These are phyloP conservation scores for Tuber umbilicatum DNA, from an alignment of 495 filamentous ascomycete genomes.

Conservation along the genomic window DNA sequence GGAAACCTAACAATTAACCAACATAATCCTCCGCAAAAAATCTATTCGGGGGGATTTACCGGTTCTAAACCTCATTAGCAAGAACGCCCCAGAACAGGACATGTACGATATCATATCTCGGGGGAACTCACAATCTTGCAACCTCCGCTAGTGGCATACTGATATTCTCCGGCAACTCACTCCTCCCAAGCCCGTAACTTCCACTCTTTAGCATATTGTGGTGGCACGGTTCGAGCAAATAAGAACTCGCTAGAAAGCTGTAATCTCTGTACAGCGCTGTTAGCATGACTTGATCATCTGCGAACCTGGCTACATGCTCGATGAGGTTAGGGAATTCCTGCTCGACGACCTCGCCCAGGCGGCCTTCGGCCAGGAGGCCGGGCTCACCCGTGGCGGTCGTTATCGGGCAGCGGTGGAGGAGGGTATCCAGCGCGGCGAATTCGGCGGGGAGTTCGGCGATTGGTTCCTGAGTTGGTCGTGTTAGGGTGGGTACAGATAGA, in stretches of 20 bases:
- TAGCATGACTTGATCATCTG: slow-evolving; percentile 61
- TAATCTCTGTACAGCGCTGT: slow-evolving; percentile 86
- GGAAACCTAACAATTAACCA: slow-evolving; percentile 54
- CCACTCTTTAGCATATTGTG: slow-evolving; percentile 54
- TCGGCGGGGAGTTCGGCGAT: slow-evolving; percentile 56
- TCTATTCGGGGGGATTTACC: slow-evolving; percentile 8
- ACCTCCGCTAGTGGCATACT: slow-evolving; percentile 68
- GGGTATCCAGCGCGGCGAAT: slow-evolving; percentile 61
- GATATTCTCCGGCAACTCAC: slow-evolving; percentile 61
- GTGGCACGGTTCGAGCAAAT: slow-evolving; percentile 92
- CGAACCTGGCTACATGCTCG: slow-evolving; percentile 60
- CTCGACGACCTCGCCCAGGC: slow-evolving; percentile 62
- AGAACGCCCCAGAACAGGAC: background rate
- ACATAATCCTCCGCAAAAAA: slow-evolving; percentile 1
- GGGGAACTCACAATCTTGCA: slow-evolving; percentile 64
- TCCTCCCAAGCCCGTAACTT: slow-evolving; percentile 69
- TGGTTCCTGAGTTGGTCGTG: slow-evolving; percentile 48
- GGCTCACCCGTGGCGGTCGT: slow-evolving; percentile 60
- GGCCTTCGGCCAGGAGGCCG: slow-evolving; percentile 66
- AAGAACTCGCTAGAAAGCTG: slow-evolving; percentile 78
- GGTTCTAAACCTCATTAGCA: slow-evolving; percentile 1
- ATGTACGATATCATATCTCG: background rate
- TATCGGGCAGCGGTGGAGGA: slow-evolving; percentile 70
- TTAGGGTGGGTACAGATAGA: slow-evolving; percentile 44
- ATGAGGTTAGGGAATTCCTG: slow-evolving; percentile 68